These are phyloP conservation scores for Wakefieldia striispora DNA, from an alignment of 768 basidiomycete genomes.

Conservation along the genomic window DNA sequence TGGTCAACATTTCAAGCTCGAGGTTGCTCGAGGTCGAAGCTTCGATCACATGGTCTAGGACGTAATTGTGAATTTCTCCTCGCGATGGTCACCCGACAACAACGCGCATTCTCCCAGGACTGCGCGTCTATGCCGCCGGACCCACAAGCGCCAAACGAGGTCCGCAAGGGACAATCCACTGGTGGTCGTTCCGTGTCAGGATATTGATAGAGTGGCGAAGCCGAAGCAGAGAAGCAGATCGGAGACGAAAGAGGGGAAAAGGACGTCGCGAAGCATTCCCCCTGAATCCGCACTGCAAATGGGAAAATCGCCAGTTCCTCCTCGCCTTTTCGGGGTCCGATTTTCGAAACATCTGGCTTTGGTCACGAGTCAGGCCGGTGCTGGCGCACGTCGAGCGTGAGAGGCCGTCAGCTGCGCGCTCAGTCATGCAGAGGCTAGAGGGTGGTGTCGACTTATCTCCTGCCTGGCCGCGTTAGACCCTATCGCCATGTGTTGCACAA, in stretches of 20 bases:
- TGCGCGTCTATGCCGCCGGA: conserved; percentile 5
- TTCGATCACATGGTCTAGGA: conserved; percentile 13
- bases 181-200: conserved; percentile 15
- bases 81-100: not conserved
- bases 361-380: conserved; percentile 3
- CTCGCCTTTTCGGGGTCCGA: too few relatives aligned
- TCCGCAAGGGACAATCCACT: conserved; percentile 6
- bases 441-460: too few relatives aligned
- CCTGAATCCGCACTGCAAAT: conserved; percentile 9
- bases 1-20: conserved; percentile 1
- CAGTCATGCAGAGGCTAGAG: not conserved
- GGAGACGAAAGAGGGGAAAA: conserved; percentile 17
- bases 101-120: too few relatives aligned
- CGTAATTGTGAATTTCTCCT: conserved; percentile 8
- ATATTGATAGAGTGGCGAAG: conserved; percentile 6
- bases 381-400: not conserved
- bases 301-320: conserved; percentile 4
- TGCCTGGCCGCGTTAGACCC: not conserved
- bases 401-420: not conserved
- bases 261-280: conserved; percentile 8
- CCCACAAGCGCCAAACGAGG: not conserved
- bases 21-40: not conserved
- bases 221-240: conserved; percentile 25
- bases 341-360: too few relatives aligned
- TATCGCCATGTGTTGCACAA: conserved; percentile 4